Conservation (phyloP, 129 eudicot genomes). For the Lactuca sativa region DNA sequence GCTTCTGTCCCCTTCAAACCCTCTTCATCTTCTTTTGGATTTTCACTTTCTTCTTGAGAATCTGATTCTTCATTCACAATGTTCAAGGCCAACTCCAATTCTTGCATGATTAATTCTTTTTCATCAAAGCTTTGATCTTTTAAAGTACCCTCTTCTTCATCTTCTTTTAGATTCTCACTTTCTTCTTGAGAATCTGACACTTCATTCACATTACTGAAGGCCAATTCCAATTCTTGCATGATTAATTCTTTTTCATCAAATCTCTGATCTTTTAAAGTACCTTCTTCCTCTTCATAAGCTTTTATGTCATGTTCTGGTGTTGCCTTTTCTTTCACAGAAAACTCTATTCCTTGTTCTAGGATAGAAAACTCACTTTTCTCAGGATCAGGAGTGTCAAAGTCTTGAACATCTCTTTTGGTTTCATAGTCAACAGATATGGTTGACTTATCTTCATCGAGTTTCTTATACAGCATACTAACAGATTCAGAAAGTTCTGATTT, state of each 20-base stretch:
- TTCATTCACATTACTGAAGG: conserved; percentile 48
- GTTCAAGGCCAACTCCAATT: conserved; percentile 66
- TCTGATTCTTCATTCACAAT: conserved; percentile 49
- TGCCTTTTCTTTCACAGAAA: conserved; percentile 32
- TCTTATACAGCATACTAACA: conserved; percentile 51
- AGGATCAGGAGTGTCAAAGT: conserved; percentile 23
- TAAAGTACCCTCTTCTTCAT: conserved; percentile 22
- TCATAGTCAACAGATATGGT: conserved; percentile 38
- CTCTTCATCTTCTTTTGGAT: conserved; percentile 23
- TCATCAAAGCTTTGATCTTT: conserved; percentile 38
- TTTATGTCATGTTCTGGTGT: conserved; percentile 10
- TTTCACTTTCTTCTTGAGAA: conserved; percentile 54
- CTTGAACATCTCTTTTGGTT: conserved; percentile 33
- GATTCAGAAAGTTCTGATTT: conserved; percentile 60
- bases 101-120: conserved; percentile 64
- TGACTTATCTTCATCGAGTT: conserved; percentile 67
- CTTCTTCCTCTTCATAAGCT: conserved; percentile 25
- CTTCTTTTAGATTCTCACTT: conserved; percentile 31
- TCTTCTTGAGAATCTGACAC: conserved; percentile 66
- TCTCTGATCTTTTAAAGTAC: conserved; percentile 31
- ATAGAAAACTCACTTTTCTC: conserved; percentile 43
- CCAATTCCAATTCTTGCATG: conserved; percentile 70
- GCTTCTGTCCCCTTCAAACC: conserved; percentile 19
- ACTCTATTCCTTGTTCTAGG: conserved; percentile 51
- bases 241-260: conserved; percentile 53